Percentiles rank a stretch among this genome's conserved stretches.
phyloP scores from a whole-genome alignment of 208 protist genomes.

The Angomonas ambiguus region DNA sequence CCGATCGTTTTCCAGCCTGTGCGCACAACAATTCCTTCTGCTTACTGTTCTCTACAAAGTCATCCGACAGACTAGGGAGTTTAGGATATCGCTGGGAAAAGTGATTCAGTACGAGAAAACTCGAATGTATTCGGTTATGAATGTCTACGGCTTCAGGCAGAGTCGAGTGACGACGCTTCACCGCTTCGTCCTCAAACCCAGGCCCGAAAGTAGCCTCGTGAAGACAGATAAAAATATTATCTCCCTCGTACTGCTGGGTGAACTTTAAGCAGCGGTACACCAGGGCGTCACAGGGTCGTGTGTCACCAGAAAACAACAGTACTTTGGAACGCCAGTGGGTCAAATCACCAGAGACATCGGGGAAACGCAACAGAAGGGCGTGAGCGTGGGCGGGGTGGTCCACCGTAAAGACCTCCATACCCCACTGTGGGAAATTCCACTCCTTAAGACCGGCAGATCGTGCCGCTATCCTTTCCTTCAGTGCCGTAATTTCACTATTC shows the following conservation, averaged over 20 bases:
- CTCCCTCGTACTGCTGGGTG: neutral
- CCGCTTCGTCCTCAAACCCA: slow-evolving; percentile 73
- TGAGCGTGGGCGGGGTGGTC: slow-evolving; percentile 86
- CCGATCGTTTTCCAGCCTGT: neutral
- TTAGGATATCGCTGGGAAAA: slow-evolving; percentile 92
- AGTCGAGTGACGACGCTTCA: slow-evolving; percentile 86
- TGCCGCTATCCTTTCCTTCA: neutral
- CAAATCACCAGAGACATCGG: neutral
- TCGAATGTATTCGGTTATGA: slow-evolving; percentile 30
- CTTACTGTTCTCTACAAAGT: neutral
- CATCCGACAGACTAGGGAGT: slow-evolving; percentile 57
- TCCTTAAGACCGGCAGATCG: too few relatives aligned
- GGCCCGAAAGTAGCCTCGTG: slow-evolving; percentile 94
- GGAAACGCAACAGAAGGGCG: slow-evolving; percentile 80
- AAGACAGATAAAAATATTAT: slow-evolving; percentile 71
- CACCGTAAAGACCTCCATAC: slow-evolving; percentile 67
- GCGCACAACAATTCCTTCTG: neutral
- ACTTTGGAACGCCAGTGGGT: slow-evolving; percentile 27
- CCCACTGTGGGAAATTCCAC: slow-evolving; percentile 51
- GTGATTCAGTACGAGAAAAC: slow-evolving; percentile 82
- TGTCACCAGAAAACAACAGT: slow-evolving; percentile 91
- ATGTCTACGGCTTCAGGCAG: slow-evolving; percentile 77
- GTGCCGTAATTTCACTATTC: neutral
- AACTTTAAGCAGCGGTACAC: slow-evolving; percentile 59
- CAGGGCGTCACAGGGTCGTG: slow-evolving; percentile 62